phyloP scores from a whole-genome alignment of 345 rosid species.

The Clarkia xantiana region DNA sequence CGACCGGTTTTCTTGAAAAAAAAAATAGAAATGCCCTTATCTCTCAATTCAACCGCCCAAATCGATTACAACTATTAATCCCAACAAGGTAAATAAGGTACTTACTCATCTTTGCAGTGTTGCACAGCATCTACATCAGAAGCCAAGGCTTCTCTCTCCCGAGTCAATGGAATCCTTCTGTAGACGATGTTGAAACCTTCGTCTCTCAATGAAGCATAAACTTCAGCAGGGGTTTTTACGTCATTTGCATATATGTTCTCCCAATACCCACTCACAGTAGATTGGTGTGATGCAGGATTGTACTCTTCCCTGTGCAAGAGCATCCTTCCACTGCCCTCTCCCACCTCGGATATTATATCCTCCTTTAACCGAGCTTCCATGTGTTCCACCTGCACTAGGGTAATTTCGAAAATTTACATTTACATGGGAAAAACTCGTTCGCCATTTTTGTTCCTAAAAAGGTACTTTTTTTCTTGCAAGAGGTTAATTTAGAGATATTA shows the following conservation, averaged over 20 bases:
- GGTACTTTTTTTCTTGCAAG: no score
- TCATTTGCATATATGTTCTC: slow-evolving; percentile 68
- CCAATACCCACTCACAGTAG: slow-evolving; percentile 86
- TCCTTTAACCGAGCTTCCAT: slow-evolving; percentile 82
- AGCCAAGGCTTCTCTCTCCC: slow-evolving; percentile 88
- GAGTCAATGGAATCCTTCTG: slow-evolving; percentile 80
- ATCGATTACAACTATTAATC: no score
- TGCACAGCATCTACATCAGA: slow-evolving; percentile 84
- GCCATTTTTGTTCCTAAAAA: no score
- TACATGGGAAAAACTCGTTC: no score
- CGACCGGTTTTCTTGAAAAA: slow-evolving; percentile 1
- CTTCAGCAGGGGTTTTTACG: slow-evolving; percentile 89
- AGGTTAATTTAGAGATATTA: no score
- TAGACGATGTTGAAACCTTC: slow-evolving; percentile 58
- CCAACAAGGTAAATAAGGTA: slow-evolving; percentile 2
- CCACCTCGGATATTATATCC: slow-evolving; percentile 68
- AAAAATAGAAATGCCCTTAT: neutral
- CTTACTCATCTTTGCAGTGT: slow-evolving; percentile 61
- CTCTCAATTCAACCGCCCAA: no score
- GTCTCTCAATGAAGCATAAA: slow-evolving; percentile 53
- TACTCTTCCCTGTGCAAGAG: slow-evolving; percentile 94
- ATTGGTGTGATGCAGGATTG: slow-evolving; percentile 48
- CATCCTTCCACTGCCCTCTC: slow-evolving; percentile 64
- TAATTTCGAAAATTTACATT: no score
- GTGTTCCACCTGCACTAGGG: slow-evolving; percentile 54